phyloP scores from a whole-genome alignment of 164 flowering plant species.

The Echeveria elegans region DNA sequence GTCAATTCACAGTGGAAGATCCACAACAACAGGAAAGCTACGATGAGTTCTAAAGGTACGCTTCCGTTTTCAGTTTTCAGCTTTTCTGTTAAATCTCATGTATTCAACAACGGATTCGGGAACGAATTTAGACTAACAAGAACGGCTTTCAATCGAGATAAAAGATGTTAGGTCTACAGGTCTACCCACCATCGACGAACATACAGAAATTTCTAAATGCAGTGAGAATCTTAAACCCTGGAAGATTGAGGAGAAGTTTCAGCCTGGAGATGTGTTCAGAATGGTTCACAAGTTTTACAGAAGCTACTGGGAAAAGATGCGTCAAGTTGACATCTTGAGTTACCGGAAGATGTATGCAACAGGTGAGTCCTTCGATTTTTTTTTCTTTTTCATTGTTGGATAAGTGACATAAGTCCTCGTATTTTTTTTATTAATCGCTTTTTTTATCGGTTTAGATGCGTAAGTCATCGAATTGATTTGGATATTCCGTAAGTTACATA shows the following conservation, averaged over 20 bases:
- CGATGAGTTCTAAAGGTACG: no score
- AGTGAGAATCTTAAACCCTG: slow-evolving; percentile 78
- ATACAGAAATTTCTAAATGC: slow-evolving; percentile 63
- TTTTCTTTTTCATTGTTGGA: neutral
- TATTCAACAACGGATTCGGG: no score
- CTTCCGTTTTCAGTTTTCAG: no score
- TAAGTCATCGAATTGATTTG: neutral
- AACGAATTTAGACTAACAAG: no score
- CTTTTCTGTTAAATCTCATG: no score
- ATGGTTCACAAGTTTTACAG: slow-evolving; percentile 77
- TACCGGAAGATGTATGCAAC: slow-evolving; percentile 93
- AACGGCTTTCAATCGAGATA: slow-evolving; percentile 76
- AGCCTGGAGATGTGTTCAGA: slow-evolving; percentile 39
- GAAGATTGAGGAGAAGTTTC: slow-evolving; percentile 71
- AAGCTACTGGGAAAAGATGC: slow-evolving; percentile 77
- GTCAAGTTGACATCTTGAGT: slow-evolving; percentile 84
- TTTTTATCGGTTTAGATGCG: neutral
- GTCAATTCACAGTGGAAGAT: no score
- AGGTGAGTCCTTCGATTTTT: slow-evolving; percentile 36
- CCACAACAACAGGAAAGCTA: no score
- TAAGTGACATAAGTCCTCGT: slow-evolving; percentile 2
- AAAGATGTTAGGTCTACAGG: slow-evolving; percentile 73
- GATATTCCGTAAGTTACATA: neutral
- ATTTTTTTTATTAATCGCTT: neutral
- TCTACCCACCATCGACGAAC: slow-evolving; percentile 86